Conservation (phyloP, 2,329 filamentous ascomycete genomes). For the Colletotrichum zoysiae region DNA sequence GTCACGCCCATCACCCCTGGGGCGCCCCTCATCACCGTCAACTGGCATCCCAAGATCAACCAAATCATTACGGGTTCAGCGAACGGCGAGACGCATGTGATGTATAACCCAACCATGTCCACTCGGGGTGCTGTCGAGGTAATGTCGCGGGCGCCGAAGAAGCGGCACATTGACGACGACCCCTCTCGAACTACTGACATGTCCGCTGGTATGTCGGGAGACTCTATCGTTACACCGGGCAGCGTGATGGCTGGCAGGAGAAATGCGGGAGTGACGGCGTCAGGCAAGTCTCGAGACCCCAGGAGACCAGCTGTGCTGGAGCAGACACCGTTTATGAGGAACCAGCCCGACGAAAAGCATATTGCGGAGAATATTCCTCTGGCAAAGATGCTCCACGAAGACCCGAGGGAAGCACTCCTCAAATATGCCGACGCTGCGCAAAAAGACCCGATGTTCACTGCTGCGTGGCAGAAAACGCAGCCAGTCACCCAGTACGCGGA, state of each 20-base stretch:
- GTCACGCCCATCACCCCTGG: constrained; percentile 91
- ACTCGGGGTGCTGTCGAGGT: constrained; percentile 85
- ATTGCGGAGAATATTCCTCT: constrained; percentile 90
- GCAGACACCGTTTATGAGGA: constrained; percentile 91
- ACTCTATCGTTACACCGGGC: constrained; percentile 81
- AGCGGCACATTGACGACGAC: constrained; percentile 95
- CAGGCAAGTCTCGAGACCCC: constrained; percentile 82
- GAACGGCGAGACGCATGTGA: constrained; percentile 88
- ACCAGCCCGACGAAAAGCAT: constrained; percentile 88
- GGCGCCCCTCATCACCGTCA: constrained; percentile 83
- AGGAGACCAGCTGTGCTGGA: constrained; percentile 86
- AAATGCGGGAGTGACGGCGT: constrained; percentile 79
- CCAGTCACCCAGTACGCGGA: constrained; percentile 93
- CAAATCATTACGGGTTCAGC: constrained; percentile 96
- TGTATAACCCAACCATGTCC: constrained; percentile 91
- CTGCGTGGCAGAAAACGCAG: constrained; percentile 92
- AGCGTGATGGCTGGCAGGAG: constrained; percentile 65
- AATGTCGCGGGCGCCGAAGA: constrained; percentile 94
- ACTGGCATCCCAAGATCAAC: constrained; percentile 96
- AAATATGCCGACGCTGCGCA: constrained; percentile 96
- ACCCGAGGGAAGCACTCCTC: constrained; percentile 91
- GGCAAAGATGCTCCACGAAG: constrained; percentile 94
- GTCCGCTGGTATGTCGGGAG: constrained; percentile 83
- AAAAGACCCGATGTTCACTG: constrained; percentile 94
- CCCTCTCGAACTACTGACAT: constrained; percentile 87